phyloP scores from a whole-genome alignment of 2,329 filamentous ascomycete genomes.

The Claviceps purpurea region DNA sequence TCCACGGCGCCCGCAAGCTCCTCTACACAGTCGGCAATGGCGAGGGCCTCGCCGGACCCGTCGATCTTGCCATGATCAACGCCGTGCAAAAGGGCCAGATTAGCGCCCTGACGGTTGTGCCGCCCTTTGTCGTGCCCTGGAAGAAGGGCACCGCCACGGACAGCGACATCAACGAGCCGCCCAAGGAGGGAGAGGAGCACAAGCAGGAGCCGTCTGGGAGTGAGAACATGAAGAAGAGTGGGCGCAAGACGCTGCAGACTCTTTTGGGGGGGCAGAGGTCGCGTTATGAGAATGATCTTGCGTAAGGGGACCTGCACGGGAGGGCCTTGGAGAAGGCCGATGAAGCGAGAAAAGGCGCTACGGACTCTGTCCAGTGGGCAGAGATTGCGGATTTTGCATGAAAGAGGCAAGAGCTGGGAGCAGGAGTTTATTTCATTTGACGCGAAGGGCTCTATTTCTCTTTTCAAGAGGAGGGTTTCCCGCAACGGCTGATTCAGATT shows the following conservation, averaged over 20 bases:
- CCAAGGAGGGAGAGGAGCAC: neutral
- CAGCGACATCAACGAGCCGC: slow-evolving; percentile 1
- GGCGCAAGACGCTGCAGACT: neutral
- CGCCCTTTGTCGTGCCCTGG: neutral
- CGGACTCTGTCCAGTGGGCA: too few relatives aligned
- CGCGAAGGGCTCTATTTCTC: too few relatives aligned
- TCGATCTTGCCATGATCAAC: slow-evolving; percentile 2
- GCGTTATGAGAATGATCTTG: neutral
- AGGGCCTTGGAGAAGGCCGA: too few relatives aligned
- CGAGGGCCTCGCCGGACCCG: neutral
- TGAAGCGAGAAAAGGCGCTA: neutral
- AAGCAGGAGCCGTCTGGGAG: neutral
- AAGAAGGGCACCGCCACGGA: neutral
- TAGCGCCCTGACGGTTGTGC: neutral
- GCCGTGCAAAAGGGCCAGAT: neutral
- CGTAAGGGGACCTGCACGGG: neutral
- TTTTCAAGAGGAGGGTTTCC: too few relatives aligned
- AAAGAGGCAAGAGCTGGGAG: too few relatives aligned
- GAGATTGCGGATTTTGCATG: too few relatives aligned
- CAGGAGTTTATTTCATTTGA: too few relatives aligned
- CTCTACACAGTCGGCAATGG: slow-evolving; percentile 1
- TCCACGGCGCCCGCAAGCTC: neutral
- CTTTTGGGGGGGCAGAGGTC: neutral
- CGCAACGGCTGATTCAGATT: too few relatives aligned
- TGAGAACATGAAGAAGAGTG: neutral